A percentile compares a stretch with the other conserved stretches of the same genome.
Conservation (phyloP, 306 rosid genomes). For the Prunus fruticosa region DNA sequence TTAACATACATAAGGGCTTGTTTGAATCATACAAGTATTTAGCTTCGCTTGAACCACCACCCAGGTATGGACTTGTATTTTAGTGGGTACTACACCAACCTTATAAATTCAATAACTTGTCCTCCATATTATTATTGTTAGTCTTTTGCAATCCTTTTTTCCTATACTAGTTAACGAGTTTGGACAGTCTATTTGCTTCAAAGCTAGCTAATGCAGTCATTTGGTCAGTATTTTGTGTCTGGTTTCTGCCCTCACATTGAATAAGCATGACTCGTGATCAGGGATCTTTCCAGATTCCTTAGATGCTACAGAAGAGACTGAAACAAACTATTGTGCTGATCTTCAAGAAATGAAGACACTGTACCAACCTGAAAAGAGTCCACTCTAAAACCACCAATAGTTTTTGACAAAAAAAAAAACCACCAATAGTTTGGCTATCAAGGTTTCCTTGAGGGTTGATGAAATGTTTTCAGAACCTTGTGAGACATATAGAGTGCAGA, state of each 20-base stretch:
- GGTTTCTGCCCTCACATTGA: neutral
- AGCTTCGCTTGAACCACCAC: neutral
- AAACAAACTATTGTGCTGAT: no score
- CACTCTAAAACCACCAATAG: no score
- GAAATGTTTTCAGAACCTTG: no score
- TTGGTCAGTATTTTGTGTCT: neutral
- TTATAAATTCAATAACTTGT: neutral
- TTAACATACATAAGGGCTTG: neutral
- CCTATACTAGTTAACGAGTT: neutral
- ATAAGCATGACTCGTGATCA: neutral
- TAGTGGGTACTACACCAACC: neutral
- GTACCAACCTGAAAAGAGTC: no score
- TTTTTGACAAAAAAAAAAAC: no score
- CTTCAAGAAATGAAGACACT: no score
- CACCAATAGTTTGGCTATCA: no score
- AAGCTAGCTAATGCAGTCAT: neutral
- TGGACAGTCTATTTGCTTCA: neutral
- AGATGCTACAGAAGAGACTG: no score
- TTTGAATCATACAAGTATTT: neutral
- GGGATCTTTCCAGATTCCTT: no score
- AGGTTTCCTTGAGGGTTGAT: no score
- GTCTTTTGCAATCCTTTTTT: neutral
- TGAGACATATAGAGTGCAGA: no score
- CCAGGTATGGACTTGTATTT: neutral
- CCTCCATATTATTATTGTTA: neutral